These are phyloP conservation scores for Syzygium grande DNA, from an alignment of 345 rosid species.

Conservation along the genomic window DNA sequence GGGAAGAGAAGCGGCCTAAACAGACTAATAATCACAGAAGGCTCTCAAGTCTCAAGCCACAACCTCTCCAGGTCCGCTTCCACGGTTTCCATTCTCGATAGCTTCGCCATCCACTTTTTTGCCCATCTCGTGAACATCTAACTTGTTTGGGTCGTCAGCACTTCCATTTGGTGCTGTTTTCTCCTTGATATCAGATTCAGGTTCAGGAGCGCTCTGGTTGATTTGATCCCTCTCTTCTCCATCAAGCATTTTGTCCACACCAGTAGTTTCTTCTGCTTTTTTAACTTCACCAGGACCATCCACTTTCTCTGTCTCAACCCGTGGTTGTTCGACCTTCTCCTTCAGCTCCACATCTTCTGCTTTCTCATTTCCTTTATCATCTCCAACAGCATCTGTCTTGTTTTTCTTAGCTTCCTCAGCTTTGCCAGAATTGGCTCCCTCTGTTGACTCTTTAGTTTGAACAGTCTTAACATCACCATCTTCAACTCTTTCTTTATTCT, in stretches of 20 bases:
- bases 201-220: slow-evolving; percentile 3
- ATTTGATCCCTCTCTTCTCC: slow-evolving; percentile 9
- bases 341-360: slow-evolving; percentile 6
- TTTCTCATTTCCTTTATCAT: slow-evolving; percentile 8
- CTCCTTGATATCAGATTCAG: slow-evolving; percentile 18
- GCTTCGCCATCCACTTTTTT: slow-evolving; percentile 25
- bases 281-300: slow-evolving; percentile 7
- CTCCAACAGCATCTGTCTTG: slow-evolving; percentile 7
- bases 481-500: slow-evolving; percentile 8
- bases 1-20: background rate
- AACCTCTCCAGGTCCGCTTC: slow-evolving; percentile 6
- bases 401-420: slow-evolving; percentile 7
- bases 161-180: slow-evolving; percentile 7
- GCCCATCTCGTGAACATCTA: slow-evolving; percentile 1
- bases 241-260: slow-evolving; percentile 1
- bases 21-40: background rate
- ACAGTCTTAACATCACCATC: background rate
- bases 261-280: slow-evolving; percentile 2
- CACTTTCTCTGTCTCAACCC: slow-evolving; percentile 8
- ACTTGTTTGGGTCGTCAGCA: slow-evolving; percentile 5
- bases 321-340: slow-evolving; percentile 17
- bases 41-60: slow-evolving; percentile 17
- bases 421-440: slow-evolving; percentile 1
- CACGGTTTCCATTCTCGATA: slow-evolving; percentile 26
- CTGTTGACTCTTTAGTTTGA: background rate